Base-by-base conservation (phyloP, 176 grass and related monocot genomes). In the Secale cereale region DNA sequence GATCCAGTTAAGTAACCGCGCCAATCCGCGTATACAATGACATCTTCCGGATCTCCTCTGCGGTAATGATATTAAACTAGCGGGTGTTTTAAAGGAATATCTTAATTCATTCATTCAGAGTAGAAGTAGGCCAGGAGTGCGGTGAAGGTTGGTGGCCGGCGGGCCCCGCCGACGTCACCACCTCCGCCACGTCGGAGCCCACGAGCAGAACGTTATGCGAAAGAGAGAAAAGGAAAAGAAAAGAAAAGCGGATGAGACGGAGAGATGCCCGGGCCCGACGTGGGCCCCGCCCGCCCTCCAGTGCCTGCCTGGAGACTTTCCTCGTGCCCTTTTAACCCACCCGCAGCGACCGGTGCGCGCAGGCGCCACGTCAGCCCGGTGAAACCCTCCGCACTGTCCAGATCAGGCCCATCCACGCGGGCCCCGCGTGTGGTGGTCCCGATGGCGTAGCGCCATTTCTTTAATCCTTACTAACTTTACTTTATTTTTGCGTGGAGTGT, bases 61-160 rank as follows among this genome's bases (percentile, higher is more conserved):
- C 19, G 48, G 48, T 52, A 57, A 57, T 22, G 54, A 22, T 57
- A 57, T 22, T 22, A 56, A 56, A 57, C 20, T 57, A 57, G 0
- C 8, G 54, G 54, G 20, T 57, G 54, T 57, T 57, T 57, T 22
- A 3, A 57, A 57, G 54, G 20, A 57, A 57, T 57, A 57, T 57
- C 20, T 22, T 57, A 22, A 22, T 57, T 19, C 19, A 57, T 57
- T 19, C 19, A 57, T 57, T 57, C 19, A 22, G 52, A 22, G 54
- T 52, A 57, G 54, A 57, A 16, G 81, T 81, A 80, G 77, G 81
- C 36, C 19, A 25, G 79, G 74, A 14, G 92, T 85, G 89, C 89
- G 84, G 92, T 85, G 89, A 87, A 77, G 87, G 89, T 94, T 94
- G 92, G 87, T 94, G 90, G 77, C 62, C 52, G 26, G 76, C 43